These are phyloP conservation scores for Bryum argenteum DNA, from an alignment of 225 moss, liverwort and hornwort species.

Conservation along the genomic window DNA sequence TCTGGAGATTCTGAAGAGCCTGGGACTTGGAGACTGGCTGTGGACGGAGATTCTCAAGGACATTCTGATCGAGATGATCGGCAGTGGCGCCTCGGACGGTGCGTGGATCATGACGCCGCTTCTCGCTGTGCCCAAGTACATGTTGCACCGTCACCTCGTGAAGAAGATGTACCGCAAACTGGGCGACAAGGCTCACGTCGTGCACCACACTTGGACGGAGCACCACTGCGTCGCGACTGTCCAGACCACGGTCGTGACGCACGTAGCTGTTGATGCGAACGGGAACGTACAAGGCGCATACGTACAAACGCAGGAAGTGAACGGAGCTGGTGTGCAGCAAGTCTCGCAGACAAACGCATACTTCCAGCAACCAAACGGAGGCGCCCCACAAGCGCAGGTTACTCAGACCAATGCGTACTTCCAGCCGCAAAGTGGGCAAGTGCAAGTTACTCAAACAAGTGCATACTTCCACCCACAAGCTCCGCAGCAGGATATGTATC, in stretches of 20 bases:
- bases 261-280: constrained; percentile 22
- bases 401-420: background rate
- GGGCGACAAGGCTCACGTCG: constrained; percentile 48
- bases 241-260: constrained; percentile 21
- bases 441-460: constrained; percentile 13
- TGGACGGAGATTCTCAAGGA: constrained; percentile 49
- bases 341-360: background rate
- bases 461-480: constrained; percentile 16
- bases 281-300: constrained; percentile 31
- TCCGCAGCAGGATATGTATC: constrained; percentile 19
- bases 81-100: constrained; percentile 33
- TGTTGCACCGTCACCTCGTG: constrained; percentile 50
- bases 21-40: constrained; percentile 40
- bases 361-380: background rate
- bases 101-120: constrained; percentile 51
- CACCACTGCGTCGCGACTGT: constrained; percentile 16
- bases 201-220: constrained; percentile 46
- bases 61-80: constrained; percentile 34
- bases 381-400: background rate
- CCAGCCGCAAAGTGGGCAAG: constrained; percentile 1
- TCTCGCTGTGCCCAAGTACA: constrained; percentile 48
- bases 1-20: constrained; percentile 34
- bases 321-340: background rate
- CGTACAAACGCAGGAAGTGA: constrained; percentile 19
- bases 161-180: constrained; percentile 53